Percentiles rank a stretch among this genome's conserved stretches.
Evolutionary conservation across 768 basidiomycete genomes (phyloP).

Genomic region (Antrodiella citrinella): DNA sequence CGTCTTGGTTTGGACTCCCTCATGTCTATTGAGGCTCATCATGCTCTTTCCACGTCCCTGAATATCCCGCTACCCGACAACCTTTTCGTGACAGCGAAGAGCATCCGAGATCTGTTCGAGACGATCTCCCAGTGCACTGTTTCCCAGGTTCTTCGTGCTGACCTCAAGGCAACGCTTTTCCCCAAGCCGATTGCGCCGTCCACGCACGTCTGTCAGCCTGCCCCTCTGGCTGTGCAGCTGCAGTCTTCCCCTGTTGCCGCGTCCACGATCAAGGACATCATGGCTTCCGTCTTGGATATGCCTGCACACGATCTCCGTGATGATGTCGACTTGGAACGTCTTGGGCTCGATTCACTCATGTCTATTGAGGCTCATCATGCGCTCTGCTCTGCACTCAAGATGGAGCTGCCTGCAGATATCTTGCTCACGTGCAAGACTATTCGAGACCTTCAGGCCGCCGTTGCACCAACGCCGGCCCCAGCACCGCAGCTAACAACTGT

Average conservation of each 20-base stretch:
- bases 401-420: conserved; percentile 36
- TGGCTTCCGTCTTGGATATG: conserved; percentile 39
- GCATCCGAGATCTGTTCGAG: conserved; percentile 30
- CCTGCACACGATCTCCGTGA: conserved; percentile 31
- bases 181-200: background rate
- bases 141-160: background rate
- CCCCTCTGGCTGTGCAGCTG: conserved; percentile 25
- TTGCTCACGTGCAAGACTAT: conserved; percentile 35
- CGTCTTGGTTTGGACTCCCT: conserved; percentile 57
- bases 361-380: conserved; percentile 53
- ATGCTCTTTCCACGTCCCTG: conserved; percentile 35
- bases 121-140: background rate
- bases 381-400: conserved; percentile 32
- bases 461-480: background rate
- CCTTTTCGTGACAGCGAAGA: conserved; percentile 34
- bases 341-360: conserved; percentile 60
- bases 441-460: conserved; percentile 23
- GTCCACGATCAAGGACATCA: conserved; percentile 22
- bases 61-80: conserved; percentile 34
- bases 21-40: conserved; percentile 53
- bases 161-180: background rate
- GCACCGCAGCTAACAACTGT: background rate
- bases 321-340: conserved; percentile 35
- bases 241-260: conserved; percentile 5
- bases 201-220: background rate